phyloP scores from a whole-genome alignment of 1,284 basidiomycete genomes.

The Pseudozyma sp. region DNA sequence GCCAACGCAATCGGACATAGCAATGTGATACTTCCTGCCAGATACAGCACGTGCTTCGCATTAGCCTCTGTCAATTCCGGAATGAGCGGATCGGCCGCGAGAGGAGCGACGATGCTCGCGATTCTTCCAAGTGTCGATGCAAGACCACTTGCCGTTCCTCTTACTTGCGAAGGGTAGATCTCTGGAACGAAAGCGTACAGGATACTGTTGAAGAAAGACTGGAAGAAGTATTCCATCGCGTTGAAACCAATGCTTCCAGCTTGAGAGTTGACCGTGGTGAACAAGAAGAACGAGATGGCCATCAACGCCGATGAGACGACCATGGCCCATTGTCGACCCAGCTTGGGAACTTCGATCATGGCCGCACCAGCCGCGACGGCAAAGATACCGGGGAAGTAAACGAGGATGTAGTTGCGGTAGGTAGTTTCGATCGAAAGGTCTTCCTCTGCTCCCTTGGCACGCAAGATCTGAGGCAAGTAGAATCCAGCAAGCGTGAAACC shows the following conservation, averaged over 20 bases:
- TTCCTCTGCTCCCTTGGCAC: conserved; percentile 65
- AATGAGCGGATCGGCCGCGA: conserved; percentile 71
- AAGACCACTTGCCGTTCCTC: conserved; percentile 69
- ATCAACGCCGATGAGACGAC: conserved; percentile 69
- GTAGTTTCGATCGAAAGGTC: conserved; percentile 69
- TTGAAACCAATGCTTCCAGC: conserved; percentile 62
- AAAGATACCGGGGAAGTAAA: conserved; percentile 52
- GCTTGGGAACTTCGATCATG: conserved; percentile 69
- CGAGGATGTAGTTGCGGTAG: conserved; percentile 67
- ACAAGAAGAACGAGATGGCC: conserved; percentile 70
- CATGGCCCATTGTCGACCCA: conserved; percentile 70
- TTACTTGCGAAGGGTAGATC: conserved; percentile 69
- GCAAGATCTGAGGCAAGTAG: conserved; percentile 69
- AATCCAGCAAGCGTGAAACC: conserved; percentile 70
- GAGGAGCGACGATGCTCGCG: conserved; percentile 68
- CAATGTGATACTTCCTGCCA: conserved; percentile 54
- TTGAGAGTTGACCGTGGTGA: conserved; percentile 66
- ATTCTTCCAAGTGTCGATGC: conserved; percentile 69
- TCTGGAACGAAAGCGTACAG: conserved; percentile 71
- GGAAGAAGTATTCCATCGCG: conserved; percentile 70
- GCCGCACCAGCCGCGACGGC: conserved; percentile 65
- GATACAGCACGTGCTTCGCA: conserved; percentile 53
- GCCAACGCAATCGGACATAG: conserved; percentile 54
- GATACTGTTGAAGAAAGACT: conserved; percentile 69
- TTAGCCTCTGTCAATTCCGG: conserved; percentile 73